Evolutionary conservation across 1,139 yeast genomes (phyloP), one percentile per base, ranked within the genome.

Genomic region (Lodderomyces theae): DNA sequence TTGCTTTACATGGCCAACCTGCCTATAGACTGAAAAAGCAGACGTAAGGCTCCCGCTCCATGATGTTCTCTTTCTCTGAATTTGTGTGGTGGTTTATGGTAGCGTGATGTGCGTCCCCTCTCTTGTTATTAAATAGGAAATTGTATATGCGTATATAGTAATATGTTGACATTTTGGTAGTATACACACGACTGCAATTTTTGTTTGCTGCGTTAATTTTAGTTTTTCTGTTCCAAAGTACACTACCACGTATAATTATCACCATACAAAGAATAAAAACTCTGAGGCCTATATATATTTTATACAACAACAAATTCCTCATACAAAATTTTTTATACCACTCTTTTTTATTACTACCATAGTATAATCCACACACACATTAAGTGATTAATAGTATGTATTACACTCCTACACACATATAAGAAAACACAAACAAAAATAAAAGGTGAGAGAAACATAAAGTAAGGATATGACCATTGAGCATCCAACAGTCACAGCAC

Each of bases 281-380:
- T n/a, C n/a, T n/a, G n/a, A n/a, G n/a, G n/a, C n/a, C n/a, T n/a
- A n/a, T n/a, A n/a, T n/a, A n/a, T n/a, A n/a, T n/a, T n/a, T n/a
- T 19, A 19, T 19, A 19, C 8, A 19, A 19, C 22, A 19, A 32
- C 23, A 32, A 32, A 32, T 25, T 9, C 12, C 17, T 28, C 31
- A 28, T 28, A 28, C 31, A 28, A 28, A 28, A 15, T 15, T 28
- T 28, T 28, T 28, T 7, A 13, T 15, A 28, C 31, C 36, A 34
- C 36, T 34, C 13, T 34, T 18, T 30, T 33, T 33, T 22, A 11
- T 13, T 33, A 9, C 25, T 34, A 34, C 37, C 37, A 34, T 31
- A 31, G 34, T 31, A 31, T 31, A 31, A 18, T 19, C 34, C 34
- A 31, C 16, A 31, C 24, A 31, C 16, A 29, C 8, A 19, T 8